phyloP scores from a whole-genome alignment of 1,284 basidiomycete genomes.

The Anthracocystis walkeri region DNA sequence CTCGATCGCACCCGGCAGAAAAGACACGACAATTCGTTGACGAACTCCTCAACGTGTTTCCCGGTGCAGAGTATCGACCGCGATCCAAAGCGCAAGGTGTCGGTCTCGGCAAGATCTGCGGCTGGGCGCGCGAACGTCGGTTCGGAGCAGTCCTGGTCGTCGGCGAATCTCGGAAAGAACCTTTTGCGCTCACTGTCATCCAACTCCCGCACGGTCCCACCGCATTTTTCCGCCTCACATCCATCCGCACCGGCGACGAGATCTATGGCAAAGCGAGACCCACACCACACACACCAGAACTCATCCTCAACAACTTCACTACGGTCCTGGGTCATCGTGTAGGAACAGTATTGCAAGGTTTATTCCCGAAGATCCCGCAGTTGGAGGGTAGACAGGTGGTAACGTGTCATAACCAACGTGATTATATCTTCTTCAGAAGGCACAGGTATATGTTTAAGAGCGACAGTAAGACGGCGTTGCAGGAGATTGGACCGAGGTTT shows the following conservation, averaged over 20 bases:
- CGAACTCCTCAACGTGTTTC: constrained; percentile 90
- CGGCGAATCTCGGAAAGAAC: constrained; percentile 81
- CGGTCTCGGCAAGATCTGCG: constrained; percentile 90
- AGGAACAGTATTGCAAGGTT: constrained; percentile 91
- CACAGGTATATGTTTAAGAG: constrained; percentile 96
- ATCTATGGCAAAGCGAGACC: constrained; percentile 89
- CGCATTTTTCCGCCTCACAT: constrained; percentile 94
- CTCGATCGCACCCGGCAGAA: constrained; percentile 73
- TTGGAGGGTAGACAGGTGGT: constrained; percentile 97
- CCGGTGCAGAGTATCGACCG: constrained; percentile 91
- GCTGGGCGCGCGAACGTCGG: constrained; percentile 89
- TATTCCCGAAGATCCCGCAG: constrained; percentile 94
- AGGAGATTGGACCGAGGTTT: constrained; percentile 98
- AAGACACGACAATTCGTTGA: constrained; percentile 75
- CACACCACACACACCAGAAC: constrained; percentile 92
- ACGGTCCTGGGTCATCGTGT: constrained; percentile 92
- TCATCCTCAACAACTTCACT: constrained; percentile 94
- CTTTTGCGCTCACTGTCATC: constrained; percentile 91
- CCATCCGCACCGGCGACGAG: constrained; percentile 84
- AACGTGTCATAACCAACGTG: constrained; percentile 95
- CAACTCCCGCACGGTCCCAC: constrained; percentile 92
- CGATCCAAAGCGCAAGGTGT: constrained; percentile 92
- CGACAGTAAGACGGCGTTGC: constrained; percentile 81
- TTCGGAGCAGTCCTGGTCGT: constrained; percentile 91
- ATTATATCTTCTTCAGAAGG: constrained; percentile 96